These are phyloP conservation scores for Miscanthus lutarioriparius DNA, from an alignment of 176 grass and related monocot genomes.

Conservation along the genomic window DNA sequence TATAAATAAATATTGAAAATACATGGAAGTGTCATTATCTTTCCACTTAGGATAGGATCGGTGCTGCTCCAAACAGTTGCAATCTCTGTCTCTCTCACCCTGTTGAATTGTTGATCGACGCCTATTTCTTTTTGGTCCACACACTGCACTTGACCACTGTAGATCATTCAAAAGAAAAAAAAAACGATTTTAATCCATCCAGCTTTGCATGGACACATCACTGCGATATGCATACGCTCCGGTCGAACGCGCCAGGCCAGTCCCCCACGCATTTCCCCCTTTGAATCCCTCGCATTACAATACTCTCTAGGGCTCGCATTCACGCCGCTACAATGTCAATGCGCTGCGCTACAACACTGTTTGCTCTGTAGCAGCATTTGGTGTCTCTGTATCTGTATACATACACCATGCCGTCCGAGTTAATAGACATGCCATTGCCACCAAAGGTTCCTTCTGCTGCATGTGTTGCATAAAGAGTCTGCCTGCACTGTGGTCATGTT, in stretches of 20 bases:
- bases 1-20: too few relatives aligned
- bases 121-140: constrained; percentile 27
- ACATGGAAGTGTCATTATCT: too few relatives aligned
- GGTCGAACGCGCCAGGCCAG: background rate
- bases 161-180: background rate
- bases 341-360: constrained; percentile 6
- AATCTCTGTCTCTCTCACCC: constrained; percentile 1
- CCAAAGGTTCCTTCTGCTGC: constrained; percentile 16
- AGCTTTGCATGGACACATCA: background rate
- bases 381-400: too few relatives aligned
- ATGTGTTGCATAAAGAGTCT: background rate
- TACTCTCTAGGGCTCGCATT: constrained; percentile 24
- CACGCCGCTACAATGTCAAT: constrained; percentile 15
- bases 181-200: constrained; percentile 5
- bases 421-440: background rate
- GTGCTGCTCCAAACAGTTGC: background rate
- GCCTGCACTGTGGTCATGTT: too few relatives aligned
- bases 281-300: background rate
- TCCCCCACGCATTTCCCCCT: background rate
- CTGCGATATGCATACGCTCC: background rate
- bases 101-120: constrained; percentile 46
- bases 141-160: constrained; percentile 37
- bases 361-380: background rate
- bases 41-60: background rate
- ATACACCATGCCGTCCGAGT: constrained; percentile 20